Evolutionary conservation across 169 alveolate genomes (phyloP).

Genomic region (Plasmodium ovale): DNA sequence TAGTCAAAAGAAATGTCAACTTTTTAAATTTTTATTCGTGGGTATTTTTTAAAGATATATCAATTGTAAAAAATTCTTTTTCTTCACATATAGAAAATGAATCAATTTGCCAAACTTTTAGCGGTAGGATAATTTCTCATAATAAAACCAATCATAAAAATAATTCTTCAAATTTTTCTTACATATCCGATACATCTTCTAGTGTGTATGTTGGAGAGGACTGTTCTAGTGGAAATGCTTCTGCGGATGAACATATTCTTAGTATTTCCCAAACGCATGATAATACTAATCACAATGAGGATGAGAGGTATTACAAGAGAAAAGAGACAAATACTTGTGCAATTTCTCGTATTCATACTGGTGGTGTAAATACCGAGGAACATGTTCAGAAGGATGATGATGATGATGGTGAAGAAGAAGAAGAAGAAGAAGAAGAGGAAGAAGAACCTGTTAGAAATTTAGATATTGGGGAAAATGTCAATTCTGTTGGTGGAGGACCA

Average conservation of each 20-base stretch:
- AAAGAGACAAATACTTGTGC: no score
- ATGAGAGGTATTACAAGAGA: neutral
- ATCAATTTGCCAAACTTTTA: neutral
- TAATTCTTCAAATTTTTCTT: neutral
- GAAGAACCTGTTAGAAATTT: neutral
- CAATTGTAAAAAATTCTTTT: constrained; percentile 23
- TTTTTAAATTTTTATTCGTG: constrained; percentile 67
- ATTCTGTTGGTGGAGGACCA: neutral
- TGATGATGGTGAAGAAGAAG: neutral
- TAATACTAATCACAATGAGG: neutral
- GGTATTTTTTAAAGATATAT: constrained; percentile 65
- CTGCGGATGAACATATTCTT: neutral
- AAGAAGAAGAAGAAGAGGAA: neutral
- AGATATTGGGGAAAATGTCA: neutral
- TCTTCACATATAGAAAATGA: constrained; percentile 9
- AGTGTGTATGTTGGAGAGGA: neutral
- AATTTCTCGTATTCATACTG: no score
- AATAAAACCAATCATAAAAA: neutral
- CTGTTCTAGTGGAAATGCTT: neutral
- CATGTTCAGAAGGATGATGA: neutral
- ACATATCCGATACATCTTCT: neutral
- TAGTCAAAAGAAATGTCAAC: constrained; percentile 53
- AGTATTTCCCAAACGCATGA: neutral
- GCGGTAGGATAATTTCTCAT: neutral
- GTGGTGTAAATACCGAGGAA: neutral